Evolutionary conservation across 768 basidiomycete genomes (phyloP), one percentile per base, ranked within the genome.

Genomic region (Dentipellis sp.): DNA sequence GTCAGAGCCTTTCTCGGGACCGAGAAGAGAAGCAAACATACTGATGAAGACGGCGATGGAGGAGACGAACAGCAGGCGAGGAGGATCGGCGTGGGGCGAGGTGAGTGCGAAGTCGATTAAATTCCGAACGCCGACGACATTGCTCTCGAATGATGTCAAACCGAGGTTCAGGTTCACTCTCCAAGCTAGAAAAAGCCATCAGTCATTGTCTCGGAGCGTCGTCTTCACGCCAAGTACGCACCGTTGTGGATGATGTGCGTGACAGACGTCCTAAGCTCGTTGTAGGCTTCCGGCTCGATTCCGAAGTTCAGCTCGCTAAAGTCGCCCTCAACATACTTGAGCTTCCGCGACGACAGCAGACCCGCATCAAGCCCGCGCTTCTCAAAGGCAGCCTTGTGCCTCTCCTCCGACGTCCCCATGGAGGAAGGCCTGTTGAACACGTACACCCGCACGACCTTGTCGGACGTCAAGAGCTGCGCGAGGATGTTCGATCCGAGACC

Each of bases 181-280:
- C 65, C 65, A 67, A 3, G 65, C 65, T 61, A 34, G 39, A 10
- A 11, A 36, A 37, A 10, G 3, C 3, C 29, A 29, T 29, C 29
- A 29, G 29, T 29, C 29, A 6, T 6, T 29, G 29, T 3, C 29
- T 6, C 3, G 12, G 21, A 16, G 8, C 37, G 19, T 40, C 19
- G 37, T 16, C 1, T 14, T 52, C 16, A 14, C 37, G 9, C n/a
- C 22, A 23, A 50, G 8, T 10, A n/a, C 58, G n/a, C 38, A 64
- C 63, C 64, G 10, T 62, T 65, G 42, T 65, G 64, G 14, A 65
- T 54, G 40, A 65, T 56, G 34, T 59, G 59, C 4, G 62, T 64
- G 52, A 64, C 56, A 14, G 59, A 54, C 38, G 29, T 29, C 12
- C 37, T 52, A 10, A 64, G 50, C 39, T 64, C 64, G 22, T 37